Evolutionary conservation across 148 eudicot species (phyloP).

Genomic region (Nepenthes mirabilis): DNA sequence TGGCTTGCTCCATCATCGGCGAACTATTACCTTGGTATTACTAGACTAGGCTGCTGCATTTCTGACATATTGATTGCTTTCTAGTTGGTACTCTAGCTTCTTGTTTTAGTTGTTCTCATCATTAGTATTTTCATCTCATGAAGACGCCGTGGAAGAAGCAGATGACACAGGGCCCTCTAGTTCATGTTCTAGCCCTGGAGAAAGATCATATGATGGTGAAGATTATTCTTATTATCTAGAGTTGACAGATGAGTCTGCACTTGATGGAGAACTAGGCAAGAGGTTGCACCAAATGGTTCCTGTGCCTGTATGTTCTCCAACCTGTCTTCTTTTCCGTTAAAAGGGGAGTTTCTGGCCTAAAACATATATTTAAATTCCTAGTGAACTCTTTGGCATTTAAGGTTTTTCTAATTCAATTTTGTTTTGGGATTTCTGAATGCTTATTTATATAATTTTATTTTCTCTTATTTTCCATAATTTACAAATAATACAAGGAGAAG

Average conservation of each 20-base stretch:
- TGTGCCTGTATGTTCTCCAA: slow-evolving; percentile 52
- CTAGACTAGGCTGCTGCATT: neutral
- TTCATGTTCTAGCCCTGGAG: slow-evolving; percentile 66
- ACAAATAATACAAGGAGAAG: no score
- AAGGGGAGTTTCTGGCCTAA: no score
- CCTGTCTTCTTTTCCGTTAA: no score
- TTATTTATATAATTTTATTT: no score
- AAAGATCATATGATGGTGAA: slow-evolving; percentile 53
- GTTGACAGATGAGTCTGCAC: slow-evolving; percentile 49
- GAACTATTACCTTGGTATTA: slow-evolving; percentile 41
- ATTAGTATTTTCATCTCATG: slow-evolving; percentile 31
- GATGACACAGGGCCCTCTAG: slow-evolving; percentile 50
- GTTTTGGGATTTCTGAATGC: no score
- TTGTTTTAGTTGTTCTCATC: slow-evolving; percentile 9
- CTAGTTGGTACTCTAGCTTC: neutral
- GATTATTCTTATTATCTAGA: slow-evolving; percentile 45
- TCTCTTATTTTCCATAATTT: no score
- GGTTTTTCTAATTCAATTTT: no score
- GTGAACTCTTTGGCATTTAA: no score
- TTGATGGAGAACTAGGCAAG: slow-evolving; percentile 93
- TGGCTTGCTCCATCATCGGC: slow-evolving; percentile 33
- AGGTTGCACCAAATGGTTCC: slow-evolving; percentile 63
- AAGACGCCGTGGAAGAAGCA: slow-evolving; percentile 21
- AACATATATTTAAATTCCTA: no score
- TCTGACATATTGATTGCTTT: slow-evolving; percentile 6